Evolutionary conservation across 169 alveolate genomes (phyloP).

Genomic region (Plasmodium coatneyi): DNA sequence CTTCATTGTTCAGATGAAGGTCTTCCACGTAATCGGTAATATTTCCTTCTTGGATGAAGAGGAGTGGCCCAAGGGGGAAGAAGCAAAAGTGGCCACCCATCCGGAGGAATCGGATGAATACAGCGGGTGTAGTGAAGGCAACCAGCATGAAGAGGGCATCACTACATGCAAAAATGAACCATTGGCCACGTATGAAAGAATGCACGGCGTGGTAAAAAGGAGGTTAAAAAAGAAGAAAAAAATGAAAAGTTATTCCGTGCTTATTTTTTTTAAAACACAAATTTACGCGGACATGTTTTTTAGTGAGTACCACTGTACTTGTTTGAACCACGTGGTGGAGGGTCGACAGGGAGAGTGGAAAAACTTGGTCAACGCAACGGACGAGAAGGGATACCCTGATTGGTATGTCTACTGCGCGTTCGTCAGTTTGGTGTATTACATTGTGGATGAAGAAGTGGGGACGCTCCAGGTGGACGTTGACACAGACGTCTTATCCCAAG

Average conservation of each 20-base stretch:
- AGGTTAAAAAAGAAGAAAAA: constrained; percentile 53
- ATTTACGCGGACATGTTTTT: constrained; percentile 71
- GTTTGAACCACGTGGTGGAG: neutral
- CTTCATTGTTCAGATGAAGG: constrained; percentile 14
- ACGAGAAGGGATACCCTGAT: neutral
- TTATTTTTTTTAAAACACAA: constrained; percentile 62
- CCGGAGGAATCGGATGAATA: neutral
- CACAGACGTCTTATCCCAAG: neutral
- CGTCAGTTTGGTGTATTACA: constrained; percentile 37
- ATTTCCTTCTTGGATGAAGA: constrained; percentile 14
- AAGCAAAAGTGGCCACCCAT: neutral
- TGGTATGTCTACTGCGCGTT: constrained; percentile 64
- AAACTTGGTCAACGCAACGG: neutral
- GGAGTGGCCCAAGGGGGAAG: neutral
- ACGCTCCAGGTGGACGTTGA: neutral
- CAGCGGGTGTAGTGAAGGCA: neutral
- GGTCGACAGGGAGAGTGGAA: neutral
- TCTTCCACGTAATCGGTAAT: constrained; percentile 10
- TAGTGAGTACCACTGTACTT: constrained; percentile 43
- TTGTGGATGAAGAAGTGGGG: neutral
- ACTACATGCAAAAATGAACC: neutral
- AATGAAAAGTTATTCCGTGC: constrained; percentile 36
- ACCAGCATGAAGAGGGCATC: neutral
- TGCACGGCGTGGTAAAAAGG: constrained; percentile 18
- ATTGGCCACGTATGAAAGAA: neutral